Percentiles rank a stretch among this genome's conserved stretches.
Evolutionary conservation across 768 basidiomycete species (phyloP).

Genomic region (Tulasnella sp.): DNA sequence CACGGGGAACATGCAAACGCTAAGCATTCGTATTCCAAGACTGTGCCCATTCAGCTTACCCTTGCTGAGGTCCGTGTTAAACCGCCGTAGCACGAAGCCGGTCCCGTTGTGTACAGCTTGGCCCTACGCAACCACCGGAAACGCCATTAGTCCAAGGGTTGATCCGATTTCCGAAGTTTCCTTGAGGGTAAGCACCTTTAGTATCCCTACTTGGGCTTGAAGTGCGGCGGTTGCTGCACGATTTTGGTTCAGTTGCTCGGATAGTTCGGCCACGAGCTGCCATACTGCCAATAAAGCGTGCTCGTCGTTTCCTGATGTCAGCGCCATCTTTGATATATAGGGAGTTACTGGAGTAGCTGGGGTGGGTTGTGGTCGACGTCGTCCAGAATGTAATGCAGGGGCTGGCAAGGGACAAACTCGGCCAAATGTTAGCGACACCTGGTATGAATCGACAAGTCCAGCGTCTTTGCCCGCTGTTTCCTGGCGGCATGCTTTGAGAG

Average conservation of each 20-base stretch:
- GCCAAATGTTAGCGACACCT: neutral
- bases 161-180: neutral
- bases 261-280: slow-evolving; percentile 75
- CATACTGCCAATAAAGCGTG: slow-evolving; percentile 67
- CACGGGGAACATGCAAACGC: neutral
- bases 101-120: slow-evolving; percentile 67
- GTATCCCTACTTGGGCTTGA: slow-evolving; percentile 59
- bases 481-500: neutral
- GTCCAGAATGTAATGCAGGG: neutral
- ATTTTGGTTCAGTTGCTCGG: slow-evolving; percentile 78
- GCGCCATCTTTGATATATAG: slow-evolving; percentile 10
- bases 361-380: neutral
- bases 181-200: slow-evolving; percentile 54
- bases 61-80: slow-evolving; percentile 83
- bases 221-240: slow-evolving; percentile 66
- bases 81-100: slow-evolving; percentile 75
- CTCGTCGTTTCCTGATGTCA: slow-evolving; percentile 20
- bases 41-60: slow-evolving; percentile 45
- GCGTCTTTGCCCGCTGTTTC: neutral
- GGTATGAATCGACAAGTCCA: neutral
- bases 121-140: slow-evolving; percentile 43
- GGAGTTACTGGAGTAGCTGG: neutral
- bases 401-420: neutral
- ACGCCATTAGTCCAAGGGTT: neutral
- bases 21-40: neutral